Percentiles rank a stretch among this genome's conserved stretches.
Conservation (phyloP, 164 flowering plant genomes). For the Umbellularia californica region DNA sequence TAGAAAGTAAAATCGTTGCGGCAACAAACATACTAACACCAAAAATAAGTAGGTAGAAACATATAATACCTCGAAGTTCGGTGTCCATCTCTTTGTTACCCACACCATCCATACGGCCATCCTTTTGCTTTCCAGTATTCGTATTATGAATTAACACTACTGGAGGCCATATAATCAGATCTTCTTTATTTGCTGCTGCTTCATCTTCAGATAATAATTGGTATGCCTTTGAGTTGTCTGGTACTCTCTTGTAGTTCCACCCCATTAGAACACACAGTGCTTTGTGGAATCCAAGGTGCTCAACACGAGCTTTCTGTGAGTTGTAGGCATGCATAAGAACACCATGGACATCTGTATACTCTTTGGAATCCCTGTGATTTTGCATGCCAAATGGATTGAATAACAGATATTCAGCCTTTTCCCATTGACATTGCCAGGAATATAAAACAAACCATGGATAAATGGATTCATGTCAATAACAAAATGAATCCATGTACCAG, state of each 20-base stretch:
- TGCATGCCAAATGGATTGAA: slow-evolving; percentile 41
- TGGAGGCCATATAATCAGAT: slow-evolving; percentile 96
- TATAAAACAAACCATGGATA: not conserved
- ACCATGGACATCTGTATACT: slow-evolving; percentile 71
- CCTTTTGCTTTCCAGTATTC: slow-evolving; percentile 70
- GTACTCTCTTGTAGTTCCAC: slow-evolving; percentile 70
- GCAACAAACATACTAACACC: not conserved
- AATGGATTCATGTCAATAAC: not conserved
- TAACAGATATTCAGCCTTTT: slow-evolving; percentile 25
- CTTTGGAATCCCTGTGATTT: slow-evolving; percentile 69
- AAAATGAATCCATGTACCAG: not conserved
- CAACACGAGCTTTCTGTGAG: slow-evolving; percentile 55
- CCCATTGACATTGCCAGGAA: slow-evolving; percentile 13
- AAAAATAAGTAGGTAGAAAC: slow-evolving; percentile 11
- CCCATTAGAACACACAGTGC: slow-evolving; percentile 93
- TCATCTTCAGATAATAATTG: slow-evolving; percentile 66
- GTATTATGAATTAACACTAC: slow-evolving; percentile 84
- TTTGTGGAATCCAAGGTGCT: slow-evolving; percentile 93
- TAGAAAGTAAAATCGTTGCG: not conserved
- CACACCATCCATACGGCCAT: slow-evolving; percentile 90
- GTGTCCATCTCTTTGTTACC: slow-evolving; percentile 90
- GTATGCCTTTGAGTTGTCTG: slow-evolving; percentile 76
- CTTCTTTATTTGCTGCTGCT: slow-evolving; percentile 69
- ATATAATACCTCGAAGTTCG: slow-evolving; percentile 75
- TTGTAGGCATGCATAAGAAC: slow-evolving; percentile 87